Conservation (phyloP, 192 early-diverging fungal genomes). For the Backusella circina region DNA sequence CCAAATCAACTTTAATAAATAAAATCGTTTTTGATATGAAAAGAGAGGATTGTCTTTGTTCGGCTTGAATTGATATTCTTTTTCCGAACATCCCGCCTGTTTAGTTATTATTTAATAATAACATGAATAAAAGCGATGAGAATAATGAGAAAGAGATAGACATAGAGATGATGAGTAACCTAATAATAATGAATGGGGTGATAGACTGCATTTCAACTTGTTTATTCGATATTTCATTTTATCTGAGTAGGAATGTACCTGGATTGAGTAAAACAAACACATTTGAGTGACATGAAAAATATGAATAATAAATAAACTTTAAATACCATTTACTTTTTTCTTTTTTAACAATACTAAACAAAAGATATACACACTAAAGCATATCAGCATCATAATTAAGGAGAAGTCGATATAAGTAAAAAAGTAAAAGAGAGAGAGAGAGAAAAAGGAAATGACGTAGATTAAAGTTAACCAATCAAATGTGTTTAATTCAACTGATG, state of each 20-base stretch:
- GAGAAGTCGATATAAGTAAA: neutral
- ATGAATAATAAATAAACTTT: neutral
- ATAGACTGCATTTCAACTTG: neutral
- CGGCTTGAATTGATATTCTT: neutral
- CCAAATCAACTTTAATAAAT: no score
- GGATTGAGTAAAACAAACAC: conserved; percentile 4
- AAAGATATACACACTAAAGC: no score
- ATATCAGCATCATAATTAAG: no score
- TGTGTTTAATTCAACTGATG: neutral
- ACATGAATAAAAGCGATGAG: neutral
- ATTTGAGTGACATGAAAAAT: neutral
- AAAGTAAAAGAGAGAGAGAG: no score
- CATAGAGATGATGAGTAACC: no score
- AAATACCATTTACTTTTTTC: neutral
- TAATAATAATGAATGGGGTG: no score
- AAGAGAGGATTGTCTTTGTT: neutral
- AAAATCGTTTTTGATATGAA: no score
- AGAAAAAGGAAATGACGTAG: neutral
- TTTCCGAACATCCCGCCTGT: neutral
- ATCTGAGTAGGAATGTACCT: neutral
- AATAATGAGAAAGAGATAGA: no score
- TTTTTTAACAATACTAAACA: no score
- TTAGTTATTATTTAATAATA: neutral
- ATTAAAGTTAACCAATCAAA: neutral
- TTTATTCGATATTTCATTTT: no score